Conservation (phyloP, 1,139 yeast genomes). For the Pichia sp. region DNA sequence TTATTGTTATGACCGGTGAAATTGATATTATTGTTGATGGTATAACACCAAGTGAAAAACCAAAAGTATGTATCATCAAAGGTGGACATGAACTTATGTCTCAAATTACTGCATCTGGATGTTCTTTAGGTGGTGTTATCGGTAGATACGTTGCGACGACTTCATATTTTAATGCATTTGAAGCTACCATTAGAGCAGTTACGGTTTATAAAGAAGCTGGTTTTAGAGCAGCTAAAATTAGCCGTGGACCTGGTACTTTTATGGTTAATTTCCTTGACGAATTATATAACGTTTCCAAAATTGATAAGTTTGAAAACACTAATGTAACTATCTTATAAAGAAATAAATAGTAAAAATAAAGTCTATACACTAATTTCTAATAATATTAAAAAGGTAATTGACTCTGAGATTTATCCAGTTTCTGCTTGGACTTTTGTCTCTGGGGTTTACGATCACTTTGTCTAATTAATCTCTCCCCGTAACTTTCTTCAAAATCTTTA, state of each 20-base stretch:
- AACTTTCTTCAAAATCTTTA: constrained; percentile 8
- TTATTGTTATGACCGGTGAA: constrained; percentile 70
- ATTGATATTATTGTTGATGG: constrained; percentile 45
- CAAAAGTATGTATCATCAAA: constrained; percentile 31
- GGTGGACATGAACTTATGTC: constrained; percentile 73
- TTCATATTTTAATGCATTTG: constrained; percentile 35
- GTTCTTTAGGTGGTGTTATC: constrained; percentile 72
- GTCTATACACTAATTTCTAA: background rate
- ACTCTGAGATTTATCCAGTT: constrained; percentile 6
- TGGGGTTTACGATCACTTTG: background rate
- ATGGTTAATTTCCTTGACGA: constrained; percentile 21
- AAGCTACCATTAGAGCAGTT: constrained; percentile 57
- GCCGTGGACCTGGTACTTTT: constrained; percentile 26
- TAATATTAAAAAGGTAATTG: constrained; percentile 10
- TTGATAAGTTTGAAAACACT: background rate
- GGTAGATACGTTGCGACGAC: constrained; percentile 53
- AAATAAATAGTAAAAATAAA: no score
- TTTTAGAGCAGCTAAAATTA: constrained; percentile 38
- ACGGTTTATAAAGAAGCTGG: constrained; percentile 63
- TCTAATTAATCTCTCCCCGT: constrained; percentile 16
- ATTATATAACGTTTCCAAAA: constrained; percentile 5
- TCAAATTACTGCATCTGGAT: constrained; percentile 82
- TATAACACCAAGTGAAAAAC: constrained; percentile 23
- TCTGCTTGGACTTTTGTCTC: background rate
- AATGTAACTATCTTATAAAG: background rate